Evolutionary conservation across 495 filamentous ascomycete species (phyloP).

Genomic region (Staphylotrichum longicolle): DNA sequence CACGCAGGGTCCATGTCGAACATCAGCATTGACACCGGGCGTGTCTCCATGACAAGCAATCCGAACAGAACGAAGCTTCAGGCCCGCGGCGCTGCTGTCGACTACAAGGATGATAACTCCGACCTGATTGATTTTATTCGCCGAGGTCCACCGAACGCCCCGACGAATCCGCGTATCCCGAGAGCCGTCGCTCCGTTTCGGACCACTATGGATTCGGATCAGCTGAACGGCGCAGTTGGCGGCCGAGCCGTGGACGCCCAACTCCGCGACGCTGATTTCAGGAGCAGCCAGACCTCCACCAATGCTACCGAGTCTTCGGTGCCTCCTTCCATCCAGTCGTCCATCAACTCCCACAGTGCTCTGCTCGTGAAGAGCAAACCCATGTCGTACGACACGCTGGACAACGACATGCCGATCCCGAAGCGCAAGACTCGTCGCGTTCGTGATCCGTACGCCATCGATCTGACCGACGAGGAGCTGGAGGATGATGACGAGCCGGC

Average conservation of each 20-base stretch:
- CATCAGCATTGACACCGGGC: conserved; percentile 32
- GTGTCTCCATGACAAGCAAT: conserved; percentile 31
- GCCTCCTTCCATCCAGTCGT: conserved; percentile 40
- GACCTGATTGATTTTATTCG: conserved; percentile 95
- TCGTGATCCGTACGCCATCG: conserved; percentile 89
- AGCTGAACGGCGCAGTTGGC: conserved; percentile 55
- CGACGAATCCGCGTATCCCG: conserved; percentile 64
- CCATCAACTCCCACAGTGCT: conserved; percentile 52
- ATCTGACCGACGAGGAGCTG: conserved; percentile 78
- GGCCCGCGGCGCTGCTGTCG: conserved; percentile 66
- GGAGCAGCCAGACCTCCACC: conserved; percentile 45
- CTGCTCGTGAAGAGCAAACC: conserved; percentile 40
- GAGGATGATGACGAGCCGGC: conserved; percentile 48
- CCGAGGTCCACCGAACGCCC: conserved; percentile 63
- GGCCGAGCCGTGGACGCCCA: conserved; percentile 51
- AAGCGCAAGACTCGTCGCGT: conserved; percentile 72
- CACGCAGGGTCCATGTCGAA: conserved; percentile 30
- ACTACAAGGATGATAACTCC: conserved; percentile 63
- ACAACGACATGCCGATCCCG: conserved; percentile 52
- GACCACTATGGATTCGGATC: conserved; percentile 80
- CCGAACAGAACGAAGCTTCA: conserved; percentile 53
- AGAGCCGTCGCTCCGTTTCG: conserved; percentile 83
- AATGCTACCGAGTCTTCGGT: conserved; percentile 40
- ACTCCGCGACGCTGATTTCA: conserved; percentile 43
- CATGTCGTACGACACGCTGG: conserved; percentile 24